Evolutionary conservation across 1,284 basidiomycete species (phyloP).

Genomic region (Microbotryum violaceum): DNA sequence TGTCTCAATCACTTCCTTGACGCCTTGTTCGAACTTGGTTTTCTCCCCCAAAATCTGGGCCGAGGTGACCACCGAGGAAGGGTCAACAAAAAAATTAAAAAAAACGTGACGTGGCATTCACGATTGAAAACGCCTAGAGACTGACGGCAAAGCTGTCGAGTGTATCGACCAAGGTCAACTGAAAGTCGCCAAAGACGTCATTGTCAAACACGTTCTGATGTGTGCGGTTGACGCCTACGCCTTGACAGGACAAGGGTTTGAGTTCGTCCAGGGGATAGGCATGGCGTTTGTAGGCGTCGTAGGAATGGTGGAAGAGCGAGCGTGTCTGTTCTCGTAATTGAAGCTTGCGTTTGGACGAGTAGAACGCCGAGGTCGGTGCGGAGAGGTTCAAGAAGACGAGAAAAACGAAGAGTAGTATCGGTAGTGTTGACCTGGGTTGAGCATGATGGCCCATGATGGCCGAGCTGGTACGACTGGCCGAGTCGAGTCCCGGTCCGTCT

Average conservation of each 20-base stretch:
- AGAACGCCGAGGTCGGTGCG: conserved; percentile 1
- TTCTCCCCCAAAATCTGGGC: conserved; percentile 56
- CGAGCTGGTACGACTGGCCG: no score
- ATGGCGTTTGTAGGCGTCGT: conserved; percentile 20
- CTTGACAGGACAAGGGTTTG: conserved; percentile 73
- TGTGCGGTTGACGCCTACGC: conserved; percentile 66
- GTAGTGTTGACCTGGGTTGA: no score
- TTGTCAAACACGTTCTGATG: conserved; percentile 50
- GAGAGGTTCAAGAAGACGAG: neutral
- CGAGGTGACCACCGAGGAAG: neutral
- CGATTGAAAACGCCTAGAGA: neutral
- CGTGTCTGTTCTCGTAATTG: conserved; percentile 12
- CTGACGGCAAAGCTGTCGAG: conserved; percentile 64
- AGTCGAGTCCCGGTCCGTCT: no score
- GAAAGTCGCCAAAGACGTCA: conserved; percentile 80
- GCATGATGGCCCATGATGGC: no score
- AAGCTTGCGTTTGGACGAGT: conserved; percentile 15
- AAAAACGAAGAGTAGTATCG: neutral
- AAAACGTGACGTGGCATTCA: neutral
- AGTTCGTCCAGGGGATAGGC: conserved; percentile 52
- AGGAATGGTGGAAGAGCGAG: conserved; percentile 24
- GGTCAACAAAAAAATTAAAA: neutral
- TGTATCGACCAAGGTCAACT: conserved; percentile 69
- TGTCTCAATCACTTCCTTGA: conserved; percentile 62
- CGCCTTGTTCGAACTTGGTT: conserved; percentile 63